Evolutionary conservation across 768 basidiomycete species (phyloP).

Genomic region (Myochromella boudieri): DNA sequence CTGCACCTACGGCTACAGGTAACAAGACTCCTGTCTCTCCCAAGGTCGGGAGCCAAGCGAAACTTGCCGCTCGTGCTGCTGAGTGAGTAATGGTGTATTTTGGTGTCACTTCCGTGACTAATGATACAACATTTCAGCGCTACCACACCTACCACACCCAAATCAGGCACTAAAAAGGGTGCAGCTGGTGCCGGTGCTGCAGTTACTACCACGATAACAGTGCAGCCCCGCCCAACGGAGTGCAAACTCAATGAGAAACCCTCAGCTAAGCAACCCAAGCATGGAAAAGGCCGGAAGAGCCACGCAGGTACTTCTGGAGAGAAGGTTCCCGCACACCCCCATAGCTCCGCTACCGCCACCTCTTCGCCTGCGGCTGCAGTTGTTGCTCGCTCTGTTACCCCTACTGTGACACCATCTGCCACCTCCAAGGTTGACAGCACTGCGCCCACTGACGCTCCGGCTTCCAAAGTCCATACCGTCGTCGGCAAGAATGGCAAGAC

Average conservation of each 20-base stretch:
- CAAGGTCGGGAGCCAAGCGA: too few relatives aligned
- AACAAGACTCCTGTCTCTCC: too few relatives aligned
- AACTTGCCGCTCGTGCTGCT: too few relatives aligned
- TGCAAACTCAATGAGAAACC: constrained; percentile 9
- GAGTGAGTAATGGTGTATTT: too few relatives aligned
- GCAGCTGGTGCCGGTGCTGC: not conserved
- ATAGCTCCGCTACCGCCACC: too few relatives aligned
- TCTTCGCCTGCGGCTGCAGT: not conserved
- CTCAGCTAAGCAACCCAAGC: not conserved
- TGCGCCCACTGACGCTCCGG: constrained; percentile 14
- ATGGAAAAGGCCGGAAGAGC: too few relatives aligned
- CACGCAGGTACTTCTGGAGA: too few relatives aligned
- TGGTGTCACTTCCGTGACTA: too few relatives aligned
- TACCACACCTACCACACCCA: too few relatives aligned
- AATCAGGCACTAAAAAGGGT: too few relatives aligned
- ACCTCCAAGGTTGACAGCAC: not conserved
- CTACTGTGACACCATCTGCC: constrained; percentile 11
- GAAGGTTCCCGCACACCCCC: too few relatives aligned
- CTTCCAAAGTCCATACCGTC: constrained; percentile 1
- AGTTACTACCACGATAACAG: constrained; percentile 1
- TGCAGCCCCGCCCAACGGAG: not conserved
- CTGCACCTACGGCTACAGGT: not conserved
- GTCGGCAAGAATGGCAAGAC: not conserved
- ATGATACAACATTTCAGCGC: too few relatives aligned
- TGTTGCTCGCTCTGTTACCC: constrained; percentile 8